Evolutionary conservation across 1,284 basidiomycete species (phyloP).

Genomic region (Tremellales sp.): DNA sequence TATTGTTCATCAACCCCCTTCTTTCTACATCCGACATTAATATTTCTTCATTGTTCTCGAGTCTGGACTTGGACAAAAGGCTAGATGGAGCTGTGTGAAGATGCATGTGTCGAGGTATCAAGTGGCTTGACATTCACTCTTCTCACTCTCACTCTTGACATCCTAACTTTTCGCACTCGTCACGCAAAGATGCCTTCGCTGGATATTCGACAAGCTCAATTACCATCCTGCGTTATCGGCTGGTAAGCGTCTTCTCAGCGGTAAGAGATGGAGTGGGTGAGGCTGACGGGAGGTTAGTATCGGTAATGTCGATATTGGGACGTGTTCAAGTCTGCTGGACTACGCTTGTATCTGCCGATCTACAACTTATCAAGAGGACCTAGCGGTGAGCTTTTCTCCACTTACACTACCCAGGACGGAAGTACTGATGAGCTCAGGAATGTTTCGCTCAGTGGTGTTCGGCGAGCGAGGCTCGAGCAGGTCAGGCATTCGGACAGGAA

Average conservation of each 20-base stretch:
- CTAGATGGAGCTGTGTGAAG: no score
- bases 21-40: no score
- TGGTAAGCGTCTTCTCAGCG: neutral
- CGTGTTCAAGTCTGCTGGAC: neutral
- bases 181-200: neutral
- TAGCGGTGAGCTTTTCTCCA: neutral
- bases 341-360: neutral
- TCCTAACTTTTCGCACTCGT: no score
- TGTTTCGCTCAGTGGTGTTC: slow-evolving; percentile 17
- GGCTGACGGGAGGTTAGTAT: neutral
- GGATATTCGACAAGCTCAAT: neutral
- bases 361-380: neutral
- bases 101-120: no score
- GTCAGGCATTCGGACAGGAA: slow-evolving; percentile 12
- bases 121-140: no score
- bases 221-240: neutral
- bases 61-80: no score
- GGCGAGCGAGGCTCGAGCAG: slow-evolving; percentile 12
- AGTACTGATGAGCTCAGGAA: slow-evolving; percentile 3
- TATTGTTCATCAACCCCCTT: no score
- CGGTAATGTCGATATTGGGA: neutral
- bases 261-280: no score
- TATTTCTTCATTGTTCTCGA: no score
- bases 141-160: no score
- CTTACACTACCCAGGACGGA: neutral